Base-by-base conservation (phyloP, 2,329 filamentous ascomycete genomes). In the Xylariaceae sp. region DNA sequence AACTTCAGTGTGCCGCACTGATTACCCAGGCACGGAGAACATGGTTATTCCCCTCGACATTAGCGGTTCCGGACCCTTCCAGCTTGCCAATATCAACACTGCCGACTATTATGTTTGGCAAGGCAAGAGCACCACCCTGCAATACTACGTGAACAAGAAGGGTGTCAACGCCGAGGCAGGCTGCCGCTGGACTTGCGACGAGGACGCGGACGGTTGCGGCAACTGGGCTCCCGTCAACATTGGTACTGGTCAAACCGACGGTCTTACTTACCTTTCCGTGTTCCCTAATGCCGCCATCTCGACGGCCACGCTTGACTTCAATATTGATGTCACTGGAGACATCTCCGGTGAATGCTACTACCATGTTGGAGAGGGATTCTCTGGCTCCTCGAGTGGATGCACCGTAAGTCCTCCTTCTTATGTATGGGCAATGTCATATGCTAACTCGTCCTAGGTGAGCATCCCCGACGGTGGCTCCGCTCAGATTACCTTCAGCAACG, bases 81-180 rank as follows among this genome's bases (percentile, higher is more conserved):
- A 77, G 34, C 74, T 99, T 59, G 90, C 89, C 67, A 93, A 90
- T 77, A 88, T 93, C 43, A 74, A 87, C 59, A 83, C 86, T 54
- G 68, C 70, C 45, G 78, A 75, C 46, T 96, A 93, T 78, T 97
- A 91, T 77, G 73, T 78, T 56, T 96, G 90, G 89, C 62, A 89
- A 65, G 82, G 82, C 63, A 80, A 81, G 70, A 63, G 75, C 46
- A 97, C 94, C 47, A 92, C 90, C 44, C 92, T 92, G 42, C 94
- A 97, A 75, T 97, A 96, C 81, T 99, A 99, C 70, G 82, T 97
- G 73, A 97, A 97, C 82, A 88, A 88, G 64, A 80, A 83, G 62
- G 91, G 90, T 55, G 76, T 88, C 48, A 63, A 73, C 16, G 74
- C 84, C 53, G 69, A 83, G 59, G 73, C 92, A 12, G 89, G 83